Percentiles rank a stretch among this genome's conserved stretches.
phyloP scores from a whole-genome alignment of 306 rosid genomes.

The Rosa chinensis region DNA sequence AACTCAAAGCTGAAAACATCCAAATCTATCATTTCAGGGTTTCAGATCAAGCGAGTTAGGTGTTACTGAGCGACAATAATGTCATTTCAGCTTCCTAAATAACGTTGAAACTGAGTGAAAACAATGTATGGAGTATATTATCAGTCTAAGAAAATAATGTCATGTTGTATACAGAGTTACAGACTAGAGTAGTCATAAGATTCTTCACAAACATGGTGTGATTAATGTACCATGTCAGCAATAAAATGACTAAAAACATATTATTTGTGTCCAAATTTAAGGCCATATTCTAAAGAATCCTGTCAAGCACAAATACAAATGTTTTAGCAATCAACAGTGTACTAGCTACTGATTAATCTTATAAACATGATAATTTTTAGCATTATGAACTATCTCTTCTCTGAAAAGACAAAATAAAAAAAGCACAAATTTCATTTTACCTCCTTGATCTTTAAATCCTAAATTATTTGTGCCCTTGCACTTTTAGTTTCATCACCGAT shows the following conservation, averaged over 20 bases:
- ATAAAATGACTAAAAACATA: neutral
- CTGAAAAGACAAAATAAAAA: too few species aligned
- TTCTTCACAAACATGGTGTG: neutral
- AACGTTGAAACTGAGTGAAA: neutral
- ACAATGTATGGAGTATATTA: neutral
- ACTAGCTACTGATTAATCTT: too few species aligned
- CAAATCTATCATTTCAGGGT: slow-evolving; percentile 54
- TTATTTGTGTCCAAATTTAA: neutral
- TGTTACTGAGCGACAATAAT: neutral
- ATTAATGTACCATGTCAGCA: neutral
- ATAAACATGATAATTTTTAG: too few species aligned
- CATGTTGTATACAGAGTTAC: neutral
- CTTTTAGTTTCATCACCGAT: too few species aligned
- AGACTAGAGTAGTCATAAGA: neutral
- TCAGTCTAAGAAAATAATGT: neutral
- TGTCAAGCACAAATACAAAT: too few species aligned
- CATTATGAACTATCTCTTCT: too few species aligned
- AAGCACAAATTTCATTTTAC: too few species aligned
- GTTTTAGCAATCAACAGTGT: too few species aligned
- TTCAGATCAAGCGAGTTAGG: neutral
- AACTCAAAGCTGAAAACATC: slow-evolving; percentile 55
- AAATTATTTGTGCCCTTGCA: too few species aligned
- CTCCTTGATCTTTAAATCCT: too few species aligned
- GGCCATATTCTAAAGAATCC: too few species aligned
- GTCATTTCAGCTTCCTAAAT: slow-evolving; percentile 1